phyloP scores from a whole-genome alignment of 345 rosid species.

The Aquilaria yunnanensis region DNA sequence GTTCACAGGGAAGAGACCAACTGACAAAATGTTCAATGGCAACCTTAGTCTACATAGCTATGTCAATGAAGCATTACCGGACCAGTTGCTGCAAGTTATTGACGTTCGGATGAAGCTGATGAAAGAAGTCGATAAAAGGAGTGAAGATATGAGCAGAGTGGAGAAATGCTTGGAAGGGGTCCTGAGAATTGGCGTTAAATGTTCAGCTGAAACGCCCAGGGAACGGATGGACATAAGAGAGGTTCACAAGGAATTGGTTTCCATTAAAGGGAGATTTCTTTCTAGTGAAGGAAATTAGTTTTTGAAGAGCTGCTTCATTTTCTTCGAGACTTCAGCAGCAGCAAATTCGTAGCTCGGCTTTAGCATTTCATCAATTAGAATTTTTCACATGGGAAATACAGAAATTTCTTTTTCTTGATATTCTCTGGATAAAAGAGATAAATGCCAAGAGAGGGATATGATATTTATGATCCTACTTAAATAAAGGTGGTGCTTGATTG shows the following conservation, averaged over 20 bases:
- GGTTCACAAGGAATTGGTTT: conserved; percentile 5
- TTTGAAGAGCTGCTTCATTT: too few relatives aligned
- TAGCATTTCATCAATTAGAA: too few relatives aligned
- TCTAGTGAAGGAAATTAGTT: too few relatives aligned
- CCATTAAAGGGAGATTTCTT: neutral
- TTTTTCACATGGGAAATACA: too few relatives aligned
- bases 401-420: too few relatives aligned
- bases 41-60: conserved; percentile 13
- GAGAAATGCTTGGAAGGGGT: conserved; percentile 5
- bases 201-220: conserved; percentile 9
- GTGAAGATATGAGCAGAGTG: neutral
- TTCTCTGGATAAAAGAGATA: too few relatives aligned
- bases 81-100: neutral
- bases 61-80: conserved; percentile 16
- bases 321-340: too few relatives aligned
- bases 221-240: conserved; percentile 2
- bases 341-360: too few relatives aligned
- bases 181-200: conserved; percentile 13
- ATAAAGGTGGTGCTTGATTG: too few relatives aligned
- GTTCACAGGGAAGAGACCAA: conserved; percentile 22
- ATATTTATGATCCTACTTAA: too few relatives aligned
- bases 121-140: neutral
- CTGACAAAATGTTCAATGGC: conserved; percentile 13
- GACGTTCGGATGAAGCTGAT: conserved; percentile 12
- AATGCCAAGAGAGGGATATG: too few relatives aligned